Percentiles rank a stretch among this genome's conserved stretches.
phyloP scores from a whole-genome alignment of 2,329 filamentous ascomycete genomes.

The Metarhizium album region DNA sequence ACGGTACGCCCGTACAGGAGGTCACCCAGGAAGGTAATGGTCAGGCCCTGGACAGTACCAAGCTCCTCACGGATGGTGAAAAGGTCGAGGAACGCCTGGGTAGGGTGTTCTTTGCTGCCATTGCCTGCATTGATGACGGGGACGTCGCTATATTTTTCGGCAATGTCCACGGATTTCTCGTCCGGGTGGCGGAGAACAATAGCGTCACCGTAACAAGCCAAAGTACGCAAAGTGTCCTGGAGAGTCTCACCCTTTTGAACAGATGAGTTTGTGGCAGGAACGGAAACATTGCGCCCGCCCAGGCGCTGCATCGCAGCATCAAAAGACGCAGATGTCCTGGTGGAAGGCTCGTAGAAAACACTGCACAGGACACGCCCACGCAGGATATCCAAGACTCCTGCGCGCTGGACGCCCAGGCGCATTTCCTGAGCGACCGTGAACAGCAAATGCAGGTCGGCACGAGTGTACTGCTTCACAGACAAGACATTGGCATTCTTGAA shows the following conservation, averaged over 20 bases:
- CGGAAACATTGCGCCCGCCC: slow-evolving; percentile 73
- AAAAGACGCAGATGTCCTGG: slow-evolving; percentile 88
- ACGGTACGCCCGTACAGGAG: slow-evolving; percentile 88
- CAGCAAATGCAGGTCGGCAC: slow-evolving; percentile 79
- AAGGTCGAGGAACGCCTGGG: slow-evolving; percentile 92
- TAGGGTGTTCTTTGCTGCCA: slow-evolving; percentile 90
- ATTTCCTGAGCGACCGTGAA: slow-evolving; percentile 98
- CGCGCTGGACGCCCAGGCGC: slow-evolving; percentile 85
- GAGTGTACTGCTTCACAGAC: slow-evolving; percentile 82
- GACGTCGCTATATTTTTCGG: slow-evolving; percentile 77
- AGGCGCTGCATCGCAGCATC: slow-evolving; percentile 98
- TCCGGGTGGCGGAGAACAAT: slow-evolving; percentile 92
- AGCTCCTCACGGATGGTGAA: slow-evolving; percentile 98
- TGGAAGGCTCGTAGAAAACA: slow-evolving; percentile 97
- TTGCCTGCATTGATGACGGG: slow-evolving; percentile 97
- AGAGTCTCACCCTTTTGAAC: slow-evolving; percentile 91
- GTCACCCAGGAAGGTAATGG: slow-evolving; percentile 92
- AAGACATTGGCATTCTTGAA: slow-evolving; percentile 88
- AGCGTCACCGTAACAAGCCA: slow-evolving; percentile 89
- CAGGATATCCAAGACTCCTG: slow-evolving; percentile 79
- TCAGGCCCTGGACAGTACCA: slow-evolving; percentile 87
- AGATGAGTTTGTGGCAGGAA: slow-evolving; percentile 75
- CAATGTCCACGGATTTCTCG: slow-evolving; percentile 67
- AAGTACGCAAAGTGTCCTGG: slow-evolving; percentile 84
- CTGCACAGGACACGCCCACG: slow-evolving; percentile 80